Conservation (phyloP, 2,329 filamentous ascomycete genomes). For the Ceratocystis papillata region DNA sequence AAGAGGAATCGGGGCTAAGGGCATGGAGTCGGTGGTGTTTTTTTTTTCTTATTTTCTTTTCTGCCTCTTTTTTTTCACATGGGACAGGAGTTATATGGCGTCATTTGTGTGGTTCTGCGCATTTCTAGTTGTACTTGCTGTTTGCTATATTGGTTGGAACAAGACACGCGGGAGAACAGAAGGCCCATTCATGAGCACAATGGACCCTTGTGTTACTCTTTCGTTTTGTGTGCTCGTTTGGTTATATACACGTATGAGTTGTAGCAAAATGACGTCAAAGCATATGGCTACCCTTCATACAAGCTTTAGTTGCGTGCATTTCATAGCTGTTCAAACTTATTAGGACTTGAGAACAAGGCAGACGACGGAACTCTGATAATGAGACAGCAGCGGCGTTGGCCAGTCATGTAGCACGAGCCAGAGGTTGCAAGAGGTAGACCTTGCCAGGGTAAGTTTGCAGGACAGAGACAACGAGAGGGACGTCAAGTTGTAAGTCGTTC, state of each 20-base stretch:
- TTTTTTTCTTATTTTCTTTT: not conserved
- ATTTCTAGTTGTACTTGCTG: not conserved
- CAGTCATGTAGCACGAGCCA: too few species aligned
- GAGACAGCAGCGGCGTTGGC: too few species aligned
- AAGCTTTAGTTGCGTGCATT: too few species aligned
- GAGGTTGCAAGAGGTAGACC: too few species aligned
- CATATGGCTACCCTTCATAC: too few species aligned
- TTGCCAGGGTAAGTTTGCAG: too few species aligned
- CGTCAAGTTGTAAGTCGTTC: not conserved
- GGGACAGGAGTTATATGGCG: not conserved
- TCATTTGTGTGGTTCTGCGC: not conserved
- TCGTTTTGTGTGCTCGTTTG: not conserved
- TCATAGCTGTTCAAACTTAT: too few species aligned
- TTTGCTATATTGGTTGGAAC: not conserved
- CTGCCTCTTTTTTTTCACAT: not conserved
- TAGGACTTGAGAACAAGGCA: too few species aligned
- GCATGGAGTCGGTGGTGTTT: slow-evolving; percentile 1
- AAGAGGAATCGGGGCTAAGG: not conserved
- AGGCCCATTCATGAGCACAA: not conserved
- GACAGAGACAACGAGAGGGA: not conserved
- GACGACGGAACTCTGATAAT: too few species aligned
- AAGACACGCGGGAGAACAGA: not conserved
- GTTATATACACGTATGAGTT: not conserved
- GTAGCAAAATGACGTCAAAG: too few species aligned
- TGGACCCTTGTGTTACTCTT: not conserved